Percentiles rank a stretch among this genome's conserved stretches.
Evolutionary conservation across 2,329 filamentous ascomycete species (phyloP).

Genomic region (Spiromastix sp.): DNA sequence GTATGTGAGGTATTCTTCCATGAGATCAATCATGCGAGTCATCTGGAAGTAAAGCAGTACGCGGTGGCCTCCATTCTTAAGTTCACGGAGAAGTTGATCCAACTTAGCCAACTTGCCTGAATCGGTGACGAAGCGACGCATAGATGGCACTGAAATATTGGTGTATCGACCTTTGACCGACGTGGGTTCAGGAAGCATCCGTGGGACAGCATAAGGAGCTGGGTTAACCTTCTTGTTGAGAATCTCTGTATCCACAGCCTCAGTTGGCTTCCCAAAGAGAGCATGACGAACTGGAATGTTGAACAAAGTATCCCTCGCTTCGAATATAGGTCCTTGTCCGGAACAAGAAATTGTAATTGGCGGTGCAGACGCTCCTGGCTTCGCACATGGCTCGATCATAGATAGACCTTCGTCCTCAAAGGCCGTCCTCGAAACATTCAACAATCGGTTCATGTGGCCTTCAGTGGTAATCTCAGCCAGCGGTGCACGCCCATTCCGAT

Average conservation of each 20-base stretch:
- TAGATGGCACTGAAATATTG: slow-evolving; percentile 85
- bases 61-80: slow-evolving; percentile 87
- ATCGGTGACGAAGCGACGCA: slow-evolving; percentile 95
- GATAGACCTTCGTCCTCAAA: slow-evolving; percentile 63
- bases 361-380: slow-evolving; percentile 70
- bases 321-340: slow-evolving; percentile 52
- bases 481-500: slow-evolving; percentile 55
- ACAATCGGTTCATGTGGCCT: slow-evolving; percentile 61
- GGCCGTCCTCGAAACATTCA: slow-evolving; percentile 62
- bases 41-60: slow-evolving; percentile 99
- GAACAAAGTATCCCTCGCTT: slow-evolving; percentile 64
- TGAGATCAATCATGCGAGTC: slow-evolving; percentile 98
- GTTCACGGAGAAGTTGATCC: slow-evolving; percentile 73
- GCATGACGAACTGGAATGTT: slow-evolving; percentile 63
- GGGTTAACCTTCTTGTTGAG: slow-evolving; percentile 62
- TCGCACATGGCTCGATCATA: slow-evolving; percentile 69
- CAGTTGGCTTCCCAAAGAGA: slow-evolving; percentile 54
- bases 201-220: slow-evolving; percentile 43
- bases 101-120: slow-evolving; percentile 91
- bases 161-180: slow-evolving; percentile 78
- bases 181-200: slow-evolving; percentile 68
- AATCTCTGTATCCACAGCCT: slow-evolving; percentile 59
- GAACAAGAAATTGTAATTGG: slow-evolving; percentile 73
- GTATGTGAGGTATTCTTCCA: slow-evolving; percentile 98
- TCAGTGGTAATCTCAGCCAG: slow-evolving; percentile 60